phyloP scores from a whole-genome alignment of 768 basidiomycete species.

The Tulasnella sp. region DNA sequence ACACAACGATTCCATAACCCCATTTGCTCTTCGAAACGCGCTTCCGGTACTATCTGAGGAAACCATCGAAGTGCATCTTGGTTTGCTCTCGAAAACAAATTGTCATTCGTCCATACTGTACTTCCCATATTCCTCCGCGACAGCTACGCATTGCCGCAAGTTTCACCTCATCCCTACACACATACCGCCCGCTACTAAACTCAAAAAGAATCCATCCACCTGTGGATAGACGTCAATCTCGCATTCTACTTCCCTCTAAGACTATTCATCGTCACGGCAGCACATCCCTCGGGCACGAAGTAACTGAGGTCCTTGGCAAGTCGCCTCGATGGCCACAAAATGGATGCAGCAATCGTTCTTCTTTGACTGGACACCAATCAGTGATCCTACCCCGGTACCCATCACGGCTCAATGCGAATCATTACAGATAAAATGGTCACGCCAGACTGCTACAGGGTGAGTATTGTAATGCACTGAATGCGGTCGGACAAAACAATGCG shows the following conservation, averaged over 20 bases:
- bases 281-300: not conserved
- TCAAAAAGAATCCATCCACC: not conserved
- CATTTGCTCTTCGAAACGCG: not conserved
- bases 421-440: not conserved
- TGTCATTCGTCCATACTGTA: too few species aligned
- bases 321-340: not conserved
- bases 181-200: not conserved
- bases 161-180: too few species aligned
- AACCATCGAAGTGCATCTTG: not conserved
- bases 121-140: too few species aligned
- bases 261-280: not conserved
- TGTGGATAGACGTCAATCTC: not conserved
- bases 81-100: too few species aligned
- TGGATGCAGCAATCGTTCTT: conserved; percentile 10
- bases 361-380: not conserved
- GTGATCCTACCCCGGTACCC: conserved; percentile 1
- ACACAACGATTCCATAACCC: not conserved
- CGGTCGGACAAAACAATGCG: not conserved
- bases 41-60: not conserved
- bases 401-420: conserved; percentile 13
- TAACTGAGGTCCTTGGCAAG: not conserved
- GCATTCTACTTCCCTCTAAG: not conserved
- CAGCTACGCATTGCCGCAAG: not conserved
- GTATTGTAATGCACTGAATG: not conserved
- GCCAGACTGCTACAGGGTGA: conserved; percentile 11